Base-by-base conservation (phyloP, 331 rosid genomes). In the Pyracantha coccinea region DNA sequence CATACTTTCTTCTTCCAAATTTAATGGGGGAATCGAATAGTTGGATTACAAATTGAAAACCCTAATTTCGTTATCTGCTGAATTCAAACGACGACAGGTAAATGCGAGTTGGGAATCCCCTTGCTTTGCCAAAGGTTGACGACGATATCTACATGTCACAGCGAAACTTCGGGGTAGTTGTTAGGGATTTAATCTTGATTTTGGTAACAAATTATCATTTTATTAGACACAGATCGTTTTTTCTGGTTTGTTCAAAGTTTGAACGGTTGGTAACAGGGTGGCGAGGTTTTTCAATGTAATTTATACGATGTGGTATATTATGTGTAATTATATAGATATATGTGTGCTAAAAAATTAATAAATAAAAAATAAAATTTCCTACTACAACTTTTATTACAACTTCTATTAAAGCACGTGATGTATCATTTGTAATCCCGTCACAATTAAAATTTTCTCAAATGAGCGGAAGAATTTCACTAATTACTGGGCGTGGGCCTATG, bases 1-100 rank as follows among this genome's bases (percentile, higher is more conserved):
- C 97, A 95, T 94, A 31, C 7, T 59, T 33, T 71, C 53, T 23
- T 65, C 53, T 16, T 35, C 73, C 73, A 16, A 9, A 24, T 7
- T 16, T 21, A 38, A 59, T 72, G 53, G 54, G 25, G 19, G 9
- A 35, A 58, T 38, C 68, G 2, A 15, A 38, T 25, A 59, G 4
- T 35, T 4, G 76, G 14, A 17, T 72, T 38, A 11, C 27, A 23
- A 60, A 59, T 44, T 72, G 76, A 72, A n/a, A 41, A 32, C 45
- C 68, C 76, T 45, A 35, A 72, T 38, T 59, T 72, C 12, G 28
- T 58, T 10, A 72, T 53, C 33, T 21, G 27, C 27, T 47, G 59
- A 73, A 61, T 35, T 35, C 12, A 35, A 35, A 35, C 44, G 38
- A 4, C 17, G 33, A 20, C 29, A n/a, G 63, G 14, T 4, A 3